These are phyloP conservation scores for Yarrowia hollandica DNA, from an alignment of 805 yeast species.

Conservation along the genomic window DNA sequence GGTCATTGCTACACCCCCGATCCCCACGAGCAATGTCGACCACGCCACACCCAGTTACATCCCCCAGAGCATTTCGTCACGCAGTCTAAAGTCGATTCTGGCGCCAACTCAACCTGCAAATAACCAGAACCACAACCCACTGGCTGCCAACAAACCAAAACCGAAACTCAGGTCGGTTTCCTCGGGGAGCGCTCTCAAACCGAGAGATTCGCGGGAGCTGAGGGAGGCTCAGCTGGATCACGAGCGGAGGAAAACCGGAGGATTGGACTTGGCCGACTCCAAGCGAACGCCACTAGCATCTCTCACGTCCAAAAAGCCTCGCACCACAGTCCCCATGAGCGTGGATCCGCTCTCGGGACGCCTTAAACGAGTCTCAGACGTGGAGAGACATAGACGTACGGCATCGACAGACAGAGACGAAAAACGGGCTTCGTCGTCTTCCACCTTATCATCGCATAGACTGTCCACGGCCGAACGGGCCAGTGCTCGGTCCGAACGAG, in stretches of 20 bases:
- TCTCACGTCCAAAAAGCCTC: background rate
- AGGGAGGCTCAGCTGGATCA: constrained; percentile 3
- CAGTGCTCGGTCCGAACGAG: background rate
- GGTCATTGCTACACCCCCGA: constrained; percentile 2
- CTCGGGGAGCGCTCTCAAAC: background rate
- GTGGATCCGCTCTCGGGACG: constrained; percentile 28
- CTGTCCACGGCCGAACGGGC: constrained; percentile 12
- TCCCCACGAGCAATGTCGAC: background rate
- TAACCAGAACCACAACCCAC: constrained; percentile 20
- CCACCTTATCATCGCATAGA: background rate
- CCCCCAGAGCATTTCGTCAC: constrained; percentile 19
- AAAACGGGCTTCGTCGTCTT: background rate
- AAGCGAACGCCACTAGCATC: background rate
- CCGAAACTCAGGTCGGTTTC: constrained; percentile 12
- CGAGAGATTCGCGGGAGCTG: background rate
- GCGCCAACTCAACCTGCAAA: background rate
- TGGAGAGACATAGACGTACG: background rate
- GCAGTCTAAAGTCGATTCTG: constrained; percentile 12
- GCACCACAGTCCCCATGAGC: constrained; percentile 18
- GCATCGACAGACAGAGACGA: background rate
- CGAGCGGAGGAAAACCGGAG: constrained; percentile 13
- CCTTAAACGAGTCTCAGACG: constrained; percentile 6
- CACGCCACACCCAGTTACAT: background rate
- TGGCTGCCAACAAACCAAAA: background rate
- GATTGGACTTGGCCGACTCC: background rate